These are phyloP conservation scores for Hysterium pulicare DNA, from an alignment of 2,329 filamentous ascomycete species.

Conservation along the genomic window DNA sequence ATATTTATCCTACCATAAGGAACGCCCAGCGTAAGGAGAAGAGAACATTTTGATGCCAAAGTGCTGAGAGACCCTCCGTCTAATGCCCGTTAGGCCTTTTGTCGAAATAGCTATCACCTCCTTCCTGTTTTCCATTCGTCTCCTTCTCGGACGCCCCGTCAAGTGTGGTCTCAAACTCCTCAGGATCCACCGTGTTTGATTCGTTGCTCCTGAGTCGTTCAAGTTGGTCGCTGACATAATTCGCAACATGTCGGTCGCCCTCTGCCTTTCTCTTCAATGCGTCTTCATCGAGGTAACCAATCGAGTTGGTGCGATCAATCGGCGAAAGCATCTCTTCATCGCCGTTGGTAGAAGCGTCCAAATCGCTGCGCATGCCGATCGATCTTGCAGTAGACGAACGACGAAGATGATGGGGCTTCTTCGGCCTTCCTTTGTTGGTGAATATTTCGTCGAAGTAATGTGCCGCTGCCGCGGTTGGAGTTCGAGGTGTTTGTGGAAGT, in stretches of 20 bases:
- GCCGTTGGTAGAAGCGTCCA: slow-evolving; percentile 41
- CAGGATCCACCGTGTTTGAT: slow-evolving; percentile 50
- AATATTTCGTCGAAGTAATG: slow-evolving; percentile 97
- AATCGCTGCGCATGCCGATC: slow-evolving; percentile 81
- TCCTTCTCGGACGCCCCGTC: slow-evolving; percentile 37
- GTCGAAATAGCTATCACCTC: slow-evolving; percentile 27
- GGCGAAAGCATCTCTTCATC: slow-evolving; percentile 26
- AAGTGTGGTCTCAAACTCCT: slow-evolving; percentile 60
- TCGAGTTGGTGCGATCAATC: slow-evolving; percentile 42
- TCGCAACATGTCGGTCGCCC: slow-evolving; percentile 63
- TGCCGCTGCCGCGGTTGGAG: slow-evolving; percentile 74
- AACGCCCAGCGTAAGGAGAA: background rate
- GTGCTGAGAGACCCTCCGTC: no score
- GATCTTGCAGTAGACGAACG: slow-evolving; percentile 80
- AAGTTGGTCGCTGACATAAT: slow-evolving; percentile 79
- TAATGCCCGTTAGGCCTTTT: no score
- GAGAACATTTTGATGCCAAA: background rate
- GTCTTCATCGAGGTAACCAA: slow-evolving; percentile 53
- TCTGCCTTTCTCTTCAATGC: slow-evolving; percentile 38
- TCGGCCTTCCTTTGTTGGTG: slow-evolving; percentile 47
- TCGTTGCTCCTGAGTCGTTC: slow-evolving; percentile 64
- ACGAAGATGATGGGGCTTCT: slow-evolving; percentile 57
- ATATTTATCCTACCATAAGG: background rate
- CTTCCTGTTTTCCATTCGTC: slow-evolving; percentile 21
- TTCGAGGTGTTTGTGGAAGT: slow-evolving; percentile 87